Conservation (phyloP, 176 grass and related monocot species). For the Alopecurus myosuroides region DNA sequence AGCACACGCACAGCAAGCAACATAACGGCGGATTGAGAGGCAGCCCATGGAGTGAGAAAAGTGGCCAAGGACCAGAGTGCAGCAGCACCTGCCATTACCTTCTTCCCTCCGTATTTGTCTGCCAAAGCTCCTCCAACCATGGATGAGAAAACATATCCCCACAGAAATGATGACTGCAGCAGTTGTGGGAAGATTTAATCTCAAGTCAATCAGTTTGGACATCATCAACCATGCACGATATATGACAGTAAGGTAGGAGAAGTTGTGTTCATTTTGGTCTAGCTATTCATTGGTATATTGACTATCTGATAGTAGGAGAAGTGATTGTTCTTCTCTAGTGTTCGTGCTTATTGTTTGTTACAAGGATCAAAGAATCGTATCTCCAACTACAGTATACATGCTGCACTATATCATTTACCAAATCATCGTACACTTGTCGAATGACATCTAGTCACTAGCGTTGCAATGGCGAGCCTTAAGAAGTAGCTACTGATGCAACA, state of each 20-base stretch:
- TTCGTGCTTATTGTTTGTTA: not conserved
- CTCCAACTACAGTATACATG: not conserved
- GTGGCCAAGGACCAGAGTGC: constrained; percentile 91
- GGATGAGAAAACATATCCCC: constrained; percentile 92
- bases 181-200: not conserved
- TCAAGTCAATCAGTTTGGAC: not conserved
- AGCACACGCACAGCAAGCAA: constrained; percentile 70
- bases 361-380: not conserved
- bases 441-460: not conserved
- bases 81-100: constrained; percentile 77
- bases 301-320: not conserved
- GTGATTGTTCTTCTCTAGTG: not conserved
- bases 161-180: constrained; percentile 89
- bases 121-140: constrained; percentile 90
- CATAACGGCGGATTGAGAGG: constrained; percentile 55
- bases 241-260: not conserved
- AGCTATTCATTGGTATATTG: not conserved
- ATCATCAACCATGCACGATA: not conserved
- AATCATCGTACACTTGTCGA: not conserved
- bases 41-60: constrained; percentile 92
- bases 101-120: constrained; percentile 88
- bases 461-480: not conserved
- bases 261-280: not conserved
- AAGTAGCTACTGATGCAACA: not conserved
- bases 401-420: not conserved